These are phyloP conservation scores for Sclerotinia sclerotiorum DNA, from an alignment of 2,329 filamentous ascomycete species.

Conservation along the genomic window DNA sequence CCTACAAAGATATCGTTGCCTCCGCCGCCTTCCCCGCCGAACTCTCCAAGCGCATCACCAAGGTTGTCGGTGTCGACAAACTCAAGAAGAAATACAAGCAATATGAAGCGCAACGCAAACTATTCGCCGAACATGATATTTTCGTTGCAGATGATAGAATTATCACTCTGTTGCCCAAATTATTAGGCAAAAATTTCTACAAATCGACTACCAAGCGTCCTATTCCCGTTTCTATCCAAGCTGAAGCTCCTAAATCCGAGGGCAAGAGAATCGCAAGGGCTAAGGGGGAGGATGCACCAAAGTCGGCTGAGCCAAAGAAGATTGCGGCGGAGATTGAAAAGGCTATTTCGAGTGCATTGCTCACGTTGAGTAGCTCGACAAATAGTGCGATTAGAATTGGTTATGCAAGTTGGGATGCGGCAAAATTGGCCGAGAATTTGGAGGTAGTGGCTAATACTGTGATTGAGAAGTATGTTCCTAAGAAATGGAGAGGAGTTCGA, in stretches of 20 bases:
- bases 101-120: slow-evolving; percentile 82
- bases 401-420: slow-evolving; percentile 68
- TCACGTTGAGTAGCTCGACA: slow-evolving; percentile 75
- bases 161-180: slow-evolving; percentile 67
- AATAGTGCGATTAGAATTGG: slow-evolving; percentile 82
- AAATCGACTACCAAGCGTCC: slow-evolving; percentile 79
- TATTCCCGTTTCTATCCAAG: slow-evolving; percentile 72
- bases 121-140: slow-evolving; percentile 83
- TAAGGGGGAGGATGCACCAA: slow-evolving; percentile 49
- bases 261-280: slow-evolving; percentile 58
- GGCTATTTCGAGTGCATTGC: slow-evolving; percentile 72
- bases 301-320: slow-evolving; percentile 48
- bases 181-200: slow-evolving; percentile 92
- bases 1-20: slow-evolving; percentile 85
- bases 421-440: slow-evolving; percentile 79
- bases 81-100: slow-evolving; percentile 86
- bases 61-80: slow-evolving; percentile 80
- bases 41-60: slow-evolving; percentile 66
- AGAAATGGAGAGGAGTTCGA: slow-evolving; percentile 85
- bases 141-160: slow-evolving; percentile 93
- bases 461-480: slow-evolving; percentile 76
- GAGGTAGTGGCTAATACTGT: slow-evolving; percentile 67
- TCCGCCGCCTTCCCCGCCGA: slow-evolving; percentile 68
- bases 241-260: slow-evolving; percentile 60
- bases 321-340: slow-evolving; percentile 80